Base-by-base conservation (phyloP, 176 grass and related monocot genomes). In the Bolboschoenus planiculmis region DNA sequence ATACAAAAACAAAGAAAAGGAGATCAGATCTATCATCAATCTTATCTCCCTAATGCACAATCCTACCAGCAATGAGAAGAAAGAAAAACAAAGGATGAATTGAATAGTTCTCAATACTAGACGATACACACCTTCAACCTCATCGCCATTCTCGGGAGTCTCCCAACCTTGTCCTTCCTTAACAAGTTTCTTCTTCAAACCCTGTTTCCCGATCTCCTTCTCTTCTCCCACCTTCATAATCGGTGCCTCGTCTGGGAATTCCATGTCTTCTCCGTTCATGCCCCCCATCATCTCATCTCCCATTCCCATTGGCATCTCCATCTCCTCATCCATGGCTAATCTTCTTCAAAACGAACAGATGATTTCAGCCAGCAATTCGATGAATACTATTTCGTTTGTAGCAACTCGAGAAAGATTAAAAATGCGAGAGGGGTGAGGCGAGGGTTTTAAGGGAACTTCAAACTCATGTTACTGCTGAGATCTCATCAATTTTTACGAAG, bases 291-390 rank as follows among this genome's bases (percentile, higher is more conserved):
- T 66, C 64, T 88, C 95, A 15, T 91, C 88, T 61, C 81, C 93
- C 44, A 88, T 87, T 1, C 76, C 66, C 50, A 53, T 61, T 8
- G 92, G 90, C 66, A 95, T 72, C 62, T 98, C 95, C 81, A 98
- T 92, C 61, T 91, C 95, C 0, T 97, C 95, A 71, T 97, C 95
- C 95, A 95, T 95, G 85, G 72, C 36, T 5, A 23, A 9, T 29
- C 13, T 21, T 51, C 18, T 4, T 62, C 10, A 51, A 70, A 33
- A n/a, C 5, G 18, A 82, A 55, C 26, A 46, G n/a, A n/a, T 37
- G 5, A 55, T 10, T 26, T 21, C 10, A 7, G 48, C 10, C n/a
- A n/a, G n/a, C n/a, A n/a, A n/a, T n/a, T n/a, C n/a, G n/a, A n/a
- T n/a, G 21, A 20, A 48, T 65, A 78, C 73, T 65, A 81, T 66